Conservation (phyloP, 2,329 filamentous ascomycete species). For the Dactylonectria macrodidyma region DNA sequence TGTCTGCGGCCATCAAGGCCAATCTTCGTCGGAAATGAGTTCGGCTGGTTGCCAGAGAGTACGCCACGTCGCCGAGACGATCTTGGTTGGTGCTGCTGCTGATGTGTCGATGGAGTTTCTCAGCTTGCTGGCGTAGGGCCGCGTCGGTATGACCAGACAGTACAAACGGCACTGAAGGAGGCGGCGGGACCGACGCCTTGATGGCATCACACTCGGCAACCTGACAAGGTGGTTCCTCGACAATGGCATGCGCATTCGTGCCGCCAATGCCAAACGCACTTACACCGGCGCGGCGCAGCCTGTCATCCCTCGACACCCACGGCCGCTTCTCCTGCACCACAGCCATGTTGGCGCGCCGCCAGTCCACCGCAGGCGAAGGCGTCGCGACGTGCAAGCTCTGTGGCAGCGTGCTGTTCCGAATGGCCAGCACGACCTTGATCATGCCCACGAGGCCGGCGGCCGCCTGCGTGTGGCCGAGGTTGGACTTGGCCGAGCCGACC, state of each 20-base stretch:
- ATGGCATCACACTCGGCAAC: no score
- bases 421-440: constrained; percentile 65
- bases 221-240: not conserved
- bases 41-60: not conserved
- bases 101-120: not conserved
- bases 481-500: constrained; percentile 75
- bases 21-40: not conserved
- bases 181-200: not conserved
- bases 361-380: not conserved
- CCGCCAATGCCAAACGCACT: constrained; percentile 1
- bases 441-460: constrained; percentile 72
- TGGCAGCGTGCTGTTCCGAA: constrained; percentile 53
- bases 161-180: not conserved
- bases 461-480: constrained; percentile 75
- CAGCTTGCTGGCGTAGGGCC: not conserved
- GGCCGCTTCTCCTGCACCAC: not conserved
- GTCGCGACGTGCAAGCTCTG: not conserved
- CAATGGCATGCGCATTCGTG: not conserved
- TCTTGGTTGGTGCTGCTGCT: not conserved
- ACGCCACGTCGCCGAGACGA: not conserved
- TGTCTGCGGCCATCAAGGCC: not conserved
- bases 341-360: not conserved
- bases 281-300: not conserved
- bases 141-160: not conserved
- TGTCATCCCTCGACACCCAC: not conserved